Evolutionary conservation across 805 yeast genomes (phyloP).

Genomic region (Kluyveromyces aestuarii): DNA sequence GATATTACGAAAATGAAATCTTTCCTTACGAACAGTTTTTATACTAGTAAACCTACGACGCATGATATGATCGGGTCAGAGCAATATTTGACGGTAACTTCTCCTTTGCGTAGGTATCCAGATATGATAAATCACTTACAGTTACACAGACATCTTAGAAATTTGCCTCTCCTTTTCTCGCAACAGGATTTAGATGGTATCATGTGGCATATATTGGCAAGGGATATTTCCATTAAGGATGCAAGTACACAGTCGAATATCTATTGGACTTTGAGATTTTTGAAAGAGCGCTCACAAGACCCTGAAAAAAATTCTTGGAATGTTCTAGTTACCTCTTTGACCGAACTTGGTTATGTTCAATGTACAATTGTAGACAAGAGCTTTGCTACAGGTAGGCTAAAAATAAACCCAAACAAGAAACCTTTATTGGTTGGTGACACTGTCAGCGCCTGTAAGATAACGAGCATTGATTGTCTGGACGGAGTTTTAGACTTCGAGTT

Average conservation of each 20-base stretch:
- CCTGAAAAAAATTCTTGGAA: slow-evolving; percentile 11
- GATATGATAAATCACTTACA: slow-evolving; percentile 81
- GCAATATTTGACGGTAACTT: slow-evolving; percentile 67
- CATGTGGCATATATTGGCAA: slow-evolving; percentile 36
- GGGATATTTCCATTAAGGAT: slow-evolving; percentile 32
- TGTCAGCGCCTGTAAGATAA: slow-evolving; percentile 31
- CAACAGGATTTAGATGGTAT: slow-evolving; percentile 29
- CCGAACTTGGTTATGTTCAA: slow-evolving; percentile 29
- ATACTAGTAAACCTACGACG: slow-evolving; percentile 33
- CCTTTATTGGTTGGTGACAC: slow-evolving; percentile 38
- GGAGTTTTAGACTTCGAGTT: slow-evolving; percentile 30
- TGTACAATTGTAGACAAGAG: slow-evolving; percentile 24
- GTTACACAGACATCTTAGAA: slow-evolving; percentile 37
- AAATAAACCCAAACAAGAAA: slow-evolving; percentile 16
- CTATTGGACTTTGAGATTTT: slow-evolving; percentile 31
- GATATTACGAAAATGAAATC: slow-evolving; percentile 37
- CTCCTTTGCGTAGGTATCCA: slow-evolving; percentile 78
- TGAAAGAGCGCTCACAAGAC: slow-evolving; percentile 12
- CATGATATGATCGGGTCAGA: slow-evolving; percentile 61
- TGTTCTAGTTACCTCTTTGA: slow-evolving; percentile 35
- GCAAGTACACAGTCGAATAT: slow-evolving; percentile 23
- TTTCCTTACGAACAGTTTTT: slow-evolving; percentile 44
- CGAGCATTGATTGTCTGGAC: slow-evolving; percentile 36
- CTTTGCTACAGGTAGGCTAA: slow-evolving; percentile 26
- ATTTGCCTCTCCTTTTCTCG: slow-evolving; percentile 22